phyloP scores from a whole-genome alignment of 2,329 filamentous ascomycete species.

The Malbranchea zuffiana region DNA sequence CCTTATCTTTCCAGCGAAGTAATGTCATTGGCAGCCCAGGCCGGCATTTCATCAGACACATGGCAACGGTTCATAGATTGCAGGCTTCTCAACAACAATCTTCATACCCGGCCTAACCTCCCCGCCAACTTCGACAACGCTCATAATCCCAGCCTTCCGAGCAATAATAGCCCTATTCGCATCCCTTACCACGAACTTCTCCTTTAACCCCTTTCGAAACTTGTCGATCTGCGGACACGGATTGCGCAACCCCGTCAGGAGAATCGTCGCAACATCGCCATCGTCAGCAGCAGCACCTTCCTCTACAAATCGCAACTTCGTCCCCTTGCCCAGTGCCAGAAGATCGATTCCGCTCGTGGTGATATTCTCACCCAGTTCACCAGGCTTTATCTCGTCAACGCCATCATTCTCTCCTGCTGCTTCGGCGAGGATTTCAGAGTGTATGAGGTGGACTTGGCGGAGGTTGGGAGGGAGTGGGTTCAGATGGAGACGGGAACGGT shows the following conservation, averaged over 20 bases:
- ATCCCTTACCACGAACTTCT: conserved; percentile 11
- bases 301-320: conserved; percentile 17
- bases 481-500: conserved; percentile 17
- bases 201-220: conserved; percentile 12
- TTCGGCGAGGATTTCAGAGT: conserved; percentile 16
- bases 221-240: conserved; percentile 18
- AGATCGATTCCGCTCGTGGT: conserved; percentile 17
- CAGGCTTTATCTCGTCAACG: conserved; percentile 11
- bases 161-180: conserved; percentile 13
- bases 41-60: conserved; percentile 12
- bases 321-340: conserved; percentile 14
- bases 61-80: conserved; percentile 10
- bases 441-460: conserved; percentile 22
- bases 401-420: background rate
- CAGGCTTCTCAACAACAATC: conserved; percentile 17
- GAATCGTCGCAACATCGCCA: conserved; percentile 11
- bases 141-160: conserved; percentile 19
- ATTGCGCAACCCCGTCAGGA: conserved; percentile 17
- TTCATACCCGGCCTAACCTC: conserved; percentile 16
- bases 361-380: conserved; percentile 20
- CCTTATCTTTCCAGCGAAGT: no score
- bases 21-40: no score
- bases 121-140: conserved; percentile 17
- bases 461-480: conserved; percentile 18
- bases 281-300: background rate